These are phyloP conservation scores for Lachnum nothofagi DNA, from an alignment of 2,329 filamentous ascomycete species.

Conservation along the genomic window DNA sequence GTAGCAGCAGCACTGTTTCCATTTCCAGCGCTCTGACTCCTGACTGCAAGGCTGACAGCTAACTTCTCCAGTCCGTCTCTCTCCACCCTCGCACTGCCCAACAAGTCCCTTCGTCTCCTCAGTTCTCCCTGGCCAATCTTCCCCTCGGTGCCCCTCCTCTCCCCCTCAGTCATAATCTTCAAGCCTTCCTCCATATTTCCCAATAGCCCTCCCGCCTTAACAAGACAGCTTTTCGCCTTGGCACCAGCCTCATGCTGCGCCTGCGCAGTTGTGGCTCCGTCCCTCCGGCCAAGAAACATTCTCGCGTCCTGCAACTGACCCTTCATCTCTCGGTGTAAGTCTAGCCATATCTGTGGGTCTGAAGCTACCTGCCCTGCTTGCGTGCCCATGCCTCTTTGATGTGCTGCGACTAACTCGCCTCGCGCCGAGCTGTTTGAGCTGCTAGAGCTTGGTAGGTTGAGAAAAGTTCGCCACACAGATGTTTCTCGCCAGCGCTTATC, in stretches of 20 bases:
- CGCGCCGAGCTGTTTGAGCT: constrained; percentile 37
- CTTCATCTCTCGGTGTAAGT: constrained; percentile 71
- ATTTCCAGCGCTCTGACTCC: constrained; percentile 32
- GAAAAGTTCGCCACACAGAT: constrained; percentile 65
- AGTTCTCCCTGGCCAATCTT: constrained; percentile 69
- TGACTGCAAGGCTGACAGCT: constrained; percentile 53
- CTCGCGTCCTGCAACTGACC: constrained; percentile 62
- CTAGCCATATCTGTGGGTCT: constrained; percentile 59
- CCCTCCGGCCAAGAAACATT: constrained; percentile 60
- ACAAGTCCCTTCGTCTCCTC: constrained; percentile 63
- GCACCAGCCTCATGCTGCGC: constrained; percentile 61
- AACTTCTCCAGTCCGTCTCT: constrained; percentile 71
- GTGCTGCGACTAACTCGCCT: constrained; percentile 27
- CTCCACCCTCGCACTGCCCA: constrained; percentile 66
- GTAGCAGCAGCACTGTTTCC: constrained; percentile 27
- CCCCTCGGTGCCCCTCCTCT: constrained; percentile 28
- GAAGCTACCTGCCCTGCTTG: constrained; percentile 23
- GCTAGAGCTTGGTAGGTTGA: constrained; percentile 56
- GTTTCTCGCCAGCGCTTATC: constrained; percentile 73
- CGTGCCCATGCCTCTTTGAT: constrained; percentile 20
- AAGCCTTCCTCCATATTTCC: constrained; percentile 62
- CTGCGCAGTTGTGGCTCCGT: constrained; percentile 51
- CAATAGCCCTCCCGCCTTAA: constrained; percentile 62
- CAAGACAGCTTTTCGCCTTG: constrained; percentile 68
- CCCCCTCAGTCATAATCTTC: constrained; percentile 48